Base-by-base conservation (phyloP, 2,329 filamentous ascomycete species). In the Aspergillus thermomutatus region DNA sequence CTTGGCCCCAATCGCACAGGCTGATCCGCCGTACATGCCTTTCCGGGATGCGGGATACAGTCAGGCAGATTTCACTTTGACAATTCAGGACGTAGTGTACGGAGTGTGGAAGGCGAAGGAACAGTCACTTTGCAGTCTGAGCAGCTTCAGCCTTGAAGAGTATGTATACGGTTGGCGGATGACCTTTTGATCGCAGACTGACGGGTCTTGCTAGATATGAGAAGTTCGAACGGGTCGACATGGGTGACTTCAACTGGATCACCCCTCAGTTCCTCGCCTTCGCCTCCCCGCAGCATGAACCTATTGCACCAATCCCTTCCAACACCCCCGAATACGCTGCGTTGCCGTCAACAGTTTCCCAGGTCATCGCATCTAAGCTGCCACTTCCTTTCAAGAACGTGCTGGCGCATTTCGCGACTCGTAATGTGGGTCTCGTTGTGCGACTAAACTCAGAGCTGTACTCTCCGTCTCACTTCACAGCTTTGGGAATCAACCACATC, bases 201-300 rank as follows among this genome's bases (percentile, higher is more conserved):
- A 73, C 43, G n/a, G 17, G 10, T 7, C 11, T 10, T 14, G 34
- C n/a, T 56, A 86, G 83, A 59, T 99, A 99, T 73, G 94, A 99
- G 78, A 89, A 85, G 72, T 99, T 86, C 68, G 94, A 99, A 79
- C 85, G 94, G 57, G 94, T 99, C 21, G 94, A 99, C 73, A 92
- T 97, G 81, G 94, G 94, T 61, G 94, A 99, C 78, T 99, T 99
- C 88, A 99, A 99, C 84, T 99, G 94, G 94, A 85, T 99, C 57
- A 96, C 92, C 5, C 92, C 93, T 8, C 82, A 92, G 69, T 99
- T 99, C 78, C 84, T 99, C 52, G 94, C 94, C 23, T 97, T 99
- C 73, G 94, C 94, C 47, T 97, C 93, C 21, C 94, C 94, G 10
- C 92, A 97, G 75, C 88, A 92, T 68, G 82, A 85, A 55, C 90